Conservation (phyloP, 805 yeast species). For the Yarrowia sp. region DNA sequence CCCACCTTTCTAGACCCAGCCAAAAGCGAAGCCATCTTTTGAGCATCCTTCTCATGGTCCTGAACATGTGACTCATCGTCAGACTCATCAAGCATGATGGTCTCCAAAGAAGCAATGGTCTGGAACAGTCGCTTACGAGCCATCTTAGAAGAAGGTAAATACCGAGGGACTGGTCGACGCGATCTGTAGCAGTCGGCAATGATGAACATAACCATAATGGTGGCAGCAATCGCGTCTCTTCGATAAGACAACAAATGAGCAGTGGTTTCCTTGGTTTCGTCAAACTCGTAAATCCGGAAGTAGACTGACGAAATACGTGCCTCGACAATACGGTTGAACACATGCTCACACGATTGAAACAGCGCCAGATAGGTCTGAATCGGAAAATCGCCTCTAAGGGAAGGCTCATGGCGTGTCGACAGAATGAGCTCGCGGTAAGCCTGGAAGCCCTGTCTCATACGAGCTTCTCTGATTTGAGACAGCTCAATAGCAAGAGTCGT, state of each 20-base stretch:
- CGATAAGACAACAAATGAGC: conserved; percentile 44
- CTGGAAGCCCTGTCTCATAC: conserved; percentile 45
- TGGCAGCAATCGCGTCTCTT: conserved; percentile 49
- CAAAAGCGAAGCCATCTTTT: conserved; percentile 1
- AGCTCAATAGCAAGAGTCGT: conserved; percentile 45
- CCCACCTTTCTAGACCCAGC: conserved; percentile 23
- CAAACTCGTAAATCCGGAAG: conserved; percentile 48
- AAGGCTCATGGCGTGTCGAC: conserved; percentile 42
- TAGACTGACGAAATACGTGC: conserved; percentile 49
- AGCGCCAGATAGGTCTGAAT: conserved; percentile 37
- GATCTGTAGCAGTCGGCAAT: conserved; percentile 45
- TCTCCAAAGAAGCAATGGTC: conserved; percentile 39
- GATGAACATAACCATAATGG: conserved; percentile 44
- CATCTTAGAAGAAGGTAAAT: conserved; percentile 46
- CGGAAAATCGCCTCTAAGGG: conserved; percentile 40
- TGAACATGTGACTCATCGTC: background rate
- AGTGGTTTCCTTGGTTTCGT: conserved; percentile 41
- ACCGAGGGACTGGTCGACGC: conserved; percentile 42
- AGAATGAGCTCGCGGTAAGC: conserved; percentile 42
- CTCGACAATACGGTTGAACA: conserved; percentile 46
- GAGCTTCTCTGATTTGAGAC: conserved; percentile 48
- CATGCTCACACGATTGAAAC: conserved; percentile 41
- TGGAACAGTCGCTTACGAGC: conserved; percentile 46
- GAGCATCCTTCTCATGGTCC: background rate
- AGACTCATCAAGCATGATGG: background rate